These are phyloP conservation scores for Centrapalus pauciflorus DNA, from an alignment of 129 eudicot species.

Conservation along the genomic window DNA sequence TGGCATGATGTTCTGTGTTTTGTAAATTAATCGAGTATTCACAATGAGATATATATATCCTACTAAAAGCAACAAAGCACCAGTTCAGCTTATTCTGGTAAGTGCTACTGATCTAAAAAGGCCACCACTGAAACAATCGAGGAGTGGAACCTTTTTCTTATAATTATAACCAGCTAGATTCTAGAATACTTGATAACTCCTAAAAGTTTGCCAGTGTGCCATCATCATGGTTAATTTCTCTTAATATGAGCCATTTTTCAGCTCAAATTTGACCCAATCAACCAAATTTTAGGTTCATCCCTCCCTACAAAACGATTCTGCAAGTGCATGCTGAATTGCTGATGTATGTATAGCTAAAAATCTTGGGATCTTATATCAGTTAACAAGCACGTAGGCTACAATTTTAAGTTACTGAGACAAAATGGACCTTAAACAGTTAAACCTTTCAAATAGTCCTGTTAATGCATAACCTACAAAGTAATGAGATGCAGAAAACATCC, in stretches of 20 bases:
- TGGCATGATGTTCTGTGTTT: conserved; percentile 22
- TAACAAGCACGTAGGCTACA: neutral
- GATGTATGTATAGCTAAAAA: conserved; percentile 8
- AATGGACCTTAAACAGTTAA: neutral
- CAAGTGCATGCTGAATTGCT: conserved; percentile 6
- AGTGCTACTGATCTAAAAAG: conserved; percentile 14
- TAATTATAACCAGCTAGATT: conserved; percentile 5
- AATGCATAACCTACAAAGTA: neutral
- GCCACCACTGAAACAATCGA: neutral
- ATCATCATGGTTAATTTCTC: conserved; percentile 18
- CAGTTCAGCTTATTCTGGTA: conserved; percentile 8
- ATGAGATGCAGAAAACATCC: neutral
- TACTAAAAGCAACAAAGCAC: conserved; percentile 4
- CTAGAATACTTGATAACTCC: conserved; percentile 13
- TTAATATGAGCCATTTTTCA: conserved; percentile 8
- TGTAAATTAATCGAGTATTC: conserved; percentile 14
- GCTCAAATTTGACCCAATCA: neutral
- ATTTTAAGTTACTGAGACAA: neutral
- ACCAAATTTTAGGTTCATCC: neutral
- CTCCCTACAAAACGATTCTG: neutral
- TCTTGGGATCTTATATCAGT: neutral
- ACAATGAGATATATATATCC: neutral
- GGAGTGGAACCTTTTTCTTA: conserved; percentile 13
- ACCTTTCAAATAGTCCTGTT: neutral
- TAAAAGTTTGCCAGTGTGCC: conserved; percentile 23